Evolutionary conservation across 2,329 filamentous ascomycete species (phyloP), one percentile per base, ranked within the genome.

Genomic region (Fusarium burgessii): DNA sequence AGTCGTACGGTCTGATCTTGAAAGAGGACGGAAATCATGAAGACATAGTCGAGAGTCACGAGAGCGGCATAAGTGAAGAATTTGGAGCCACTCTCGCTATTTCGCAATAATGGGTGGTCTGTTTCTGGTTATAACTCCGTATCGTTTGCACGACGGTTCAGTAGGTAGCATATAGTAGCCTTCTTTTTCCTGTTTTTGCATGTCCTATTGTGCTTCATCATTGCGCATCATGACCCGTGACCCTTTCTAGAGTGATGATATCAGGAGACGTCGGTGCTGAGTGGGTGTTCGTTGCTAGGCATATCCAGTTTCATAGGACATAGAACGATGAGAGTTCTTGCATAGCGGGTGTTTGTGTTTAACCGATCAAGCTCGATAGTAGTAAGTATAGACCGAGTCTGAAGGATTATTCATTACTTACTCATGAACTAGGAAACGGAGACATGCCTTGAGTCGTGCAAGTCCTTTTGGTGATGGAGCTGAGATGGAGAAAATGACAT

Each of bases 151-250:
- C 58, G 47, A 55, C 47, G 46, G 66, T 66, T 62, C 46, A 68
- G 62, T 65, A 73, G 64, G 63, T 72, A 72, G 71, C 71, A 67
- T 70, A 54, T 49, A 70, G 58, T 68, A 73, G 74, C 74, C 72
- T 73, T 72, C 68, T 59, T 58, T 68, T 73, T 64, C 52, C 58
- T 67, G 29, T 43, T 50, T 62, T 40, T 40, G 40, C 47, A 49
- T 13, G 32, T 25, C 64, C 40, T 23, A 32, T 20, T 49, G 23
- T n/a, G 23, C 20, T 63, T 58, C 17, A 27, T 35, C 58, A 40
- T 58, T 55, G 47, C n/a, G 25, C 41, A 47, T 29, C 23, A 25
- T 50, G 40, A 13, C 32, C 23, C 36, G 56, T 66, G 36, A 52
- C 47, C 27, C 40, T 23, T 58, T 23, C 10, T 23, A 27, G 5